phyloP scores from a whole-genome alignment of 306 rosid species.

The Rosa chinensis region DNA sequence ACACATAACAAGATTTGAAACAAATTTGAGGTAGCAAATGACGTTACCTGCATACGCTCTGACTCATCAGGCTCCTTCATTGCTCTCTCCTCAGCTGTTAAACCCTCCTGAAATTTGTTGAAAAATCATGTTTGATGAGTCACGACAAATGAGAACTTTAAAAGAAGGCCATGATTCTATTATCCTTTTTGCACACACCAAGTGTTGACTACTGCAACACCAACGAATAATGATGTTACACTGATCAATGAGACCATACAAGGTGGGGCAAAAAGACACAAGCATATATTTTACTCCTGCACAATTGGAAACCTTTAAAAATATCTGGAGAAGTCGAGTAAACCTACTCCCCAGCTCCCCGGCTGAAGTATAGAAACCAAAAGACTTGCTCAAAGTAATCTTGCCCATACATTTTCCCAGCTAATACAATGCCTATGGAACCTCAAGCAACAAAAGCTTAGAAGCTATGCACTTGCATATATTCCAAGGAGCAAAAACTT shows the following conservation, averaged over 20 bases:
- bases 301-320: neutral
- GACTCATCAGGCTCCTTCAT: constrained; percentile 73
- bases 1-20: constrained; percentile 19
- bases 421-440: neutral
- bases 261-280: neutral
- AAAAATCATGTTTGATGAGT: neutral
- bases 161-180: neutral
- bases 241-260: neutral
- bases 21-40: constrained; percentile 12
- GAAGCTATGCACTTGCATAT: neutral
- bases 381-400: neutral
- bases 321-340: neutral
- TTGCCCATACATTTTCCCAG: neutral
- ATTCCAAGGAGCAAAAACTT: neutral
- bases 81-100: constrained; percentile 72
- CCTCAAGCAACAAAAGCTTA: neutral
- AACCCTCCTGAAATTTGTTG: constrained; percentile 68
- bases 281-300: neutral
- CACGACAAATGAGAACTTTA: neutral
- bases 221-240: neutral
- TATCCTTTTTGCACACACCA: neutral
- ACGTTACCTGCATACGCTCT: constrained; percentile 76
- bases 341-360: neutral
- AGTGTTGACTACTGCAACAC: neutral
- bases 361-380: neutral